Evolutionary conservation across 2,329 filamentous ascomycete genomes (phyloP).

Genomic region (Conoideocrella luteorostrata): DNA sequence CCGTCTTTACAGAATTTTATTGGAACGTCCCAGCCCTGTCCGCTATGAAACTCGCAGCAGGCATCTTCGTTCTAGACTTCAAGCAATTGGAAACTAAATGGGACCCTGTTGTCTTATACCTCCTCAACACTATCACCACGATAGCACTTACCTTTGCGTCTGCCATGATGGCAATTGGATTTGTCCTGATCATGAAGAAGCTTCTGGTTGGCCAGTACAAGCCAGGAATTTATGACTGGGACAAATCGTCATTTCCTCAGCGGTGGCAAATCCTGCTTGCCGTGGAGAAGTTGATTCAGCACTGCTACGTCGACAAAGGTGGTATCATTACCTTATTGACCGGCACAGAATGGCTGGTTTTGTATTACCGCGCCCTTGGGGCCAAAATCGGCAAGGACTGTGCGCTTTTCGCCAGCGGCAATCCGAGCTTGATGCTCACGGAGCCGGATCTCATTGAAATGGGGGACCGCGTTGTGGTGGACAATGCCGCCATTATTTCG

Average conservation of each 20-base stretch:
- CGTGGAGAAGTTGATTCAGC: conserved; percentile 42
- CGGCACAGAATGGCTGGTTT: conserved; percentile 43
- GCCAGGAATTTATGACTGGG: conserved; percentile 51
- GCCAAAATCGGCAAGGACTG: conserved; percentile 49
- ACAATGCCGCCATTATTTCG: conserved; percentile 48
- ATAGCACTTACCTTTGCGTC: conserved; percentile 35
- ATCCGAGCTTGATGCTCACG: conserved; percentile 46
- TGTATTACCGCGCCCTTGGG: conserved; percentile 48
- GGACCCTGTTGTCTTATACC: conserved; percentile 33
- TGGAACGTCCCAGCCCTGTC: conserved; percentile 45
- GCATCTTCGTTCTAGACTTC: conserved; percentile 20
- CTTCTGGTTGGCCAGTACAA: conserved; percentile 41
- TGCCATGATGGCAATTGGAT: conserved; percentile 33
- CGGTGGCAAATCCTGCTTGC: conserved; percentile 49
- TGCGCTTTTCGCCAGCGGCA: conserved; percentile 47
- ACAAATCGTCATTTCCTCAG: conserved; percentile 51
- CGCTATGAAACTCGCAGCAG: conserved; percentile 39
- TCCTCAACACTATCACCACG: conserved; percentile 32
- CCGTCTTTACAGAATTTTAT: conserved; percentile 39
- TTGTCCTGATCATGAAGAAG: conserved; percentile 45
- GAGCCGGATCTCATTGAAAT: conserved; percentile 50
- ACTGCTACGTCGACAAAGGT: conserved; percentile 44
- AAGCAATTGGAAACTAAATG: conserved; percentile 17
- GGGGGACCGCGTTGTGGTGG: conserved; percentile 46
- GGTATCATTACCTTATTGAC: conserved; percentile 44